These are phyloP conservation scores for Ophiocordyceps camponoti-leonardi DNA, from an alignment of 2,329 filamentous ascomycete species.

Conservation along the genomic window DNA sequence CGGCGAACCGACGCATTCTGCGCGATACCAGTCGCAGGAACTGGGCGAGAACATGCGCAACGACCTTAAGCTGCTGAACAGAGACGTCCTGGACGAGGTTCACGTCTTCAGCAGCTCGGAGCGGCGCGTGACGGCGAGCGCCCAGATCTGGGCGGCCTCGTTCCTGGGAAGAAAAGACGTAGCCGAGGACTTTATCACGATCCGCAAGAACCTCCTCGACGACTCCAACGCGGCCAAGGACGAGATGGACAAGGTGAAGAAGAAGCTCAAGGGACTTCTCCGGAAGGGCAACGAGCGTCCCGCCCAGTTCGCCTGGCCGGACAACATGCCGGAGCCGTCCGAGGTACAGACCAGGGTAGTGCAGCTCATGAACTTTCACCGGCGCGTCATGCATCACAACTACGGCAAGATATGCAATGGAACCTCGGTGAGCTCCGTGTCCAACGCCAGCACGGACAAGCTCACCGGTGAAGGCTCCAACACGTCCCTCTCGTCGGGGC, in stretches of 20 bases:
- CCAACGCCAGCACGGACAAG: conserved; percentile 31
- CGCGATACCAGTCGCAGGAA: conserved; percentile 88
- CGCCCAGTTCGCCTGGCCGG: conserved; percentile 94
- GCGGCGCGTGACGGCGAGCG: conserved; percentile 82
- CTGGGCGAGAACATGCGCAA: conserved; percentile 92
- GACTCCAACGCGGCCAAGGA: conserved; percentile 98
- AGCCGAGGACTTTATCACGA: conserved; percentile 68
- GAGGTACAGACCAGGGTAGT: conserved; percentile 85
- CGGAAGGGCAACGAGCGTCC: conserved; percentile 87
- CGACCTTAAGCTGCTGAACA: conserved; percentile 82
- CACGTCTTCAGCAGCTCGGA: conserved; percentile 94
- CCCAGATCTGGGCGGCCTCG: conserved; percentile 84
- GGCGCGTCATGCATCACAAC: conserved; percentile 87
- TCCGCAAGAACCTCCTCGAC: conserved; percentile 87
- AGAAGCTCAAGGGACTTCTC: conserved; percentile 87
- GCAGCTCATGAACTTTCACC: conserved; percentile 94
- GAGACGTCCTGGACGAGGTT: conserved; percentile 81
- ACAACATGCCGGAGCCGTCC: conserved; percentile 85
- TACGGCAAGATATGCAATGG: conserved; percentile 63
- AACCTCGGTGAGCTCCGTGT: conserved; percentile 41
- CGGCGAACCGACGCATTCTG: conserved; percentile 92
- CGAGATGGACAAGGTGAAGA: conserved; percentile 99
- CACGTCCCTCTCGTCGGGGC: conserved; percentile 26
- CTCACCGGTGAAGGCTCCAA: conserved; percentile 21
- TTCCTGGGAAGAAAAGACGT: conserved; percentile 81